Evolutionary conservation across 495 filamentous ascomycete genomes (phyloP), one percentile per base, ranked within the genome.

Genomic region (Amorphotheca resinae): DNA sequence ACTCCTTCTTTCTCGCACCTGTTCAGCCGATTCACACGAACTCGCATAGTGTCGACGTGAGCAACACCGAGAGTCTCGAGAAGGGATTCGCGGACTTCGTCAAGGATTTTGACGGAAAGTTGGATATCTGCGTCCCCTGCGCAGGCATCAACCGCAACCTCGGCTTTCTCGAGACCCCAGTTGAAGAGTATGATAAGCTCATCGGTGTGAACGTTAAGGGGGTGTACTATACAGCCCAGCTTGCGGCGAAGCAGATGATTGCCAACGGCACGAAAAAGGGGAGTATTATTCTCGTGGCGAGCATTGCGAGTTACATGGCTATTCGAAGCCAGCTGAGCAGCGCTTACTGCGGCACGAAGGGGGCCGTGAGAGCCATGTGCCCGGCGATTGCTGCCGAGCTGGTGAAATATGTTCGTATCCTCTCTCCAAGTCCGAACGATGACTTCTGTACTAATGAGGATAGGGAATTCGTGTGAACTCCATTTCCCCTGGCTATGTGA

Each of bases 361-460:
- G 55, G 0, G 56, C 56, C 0, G 56, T 59, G 17, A 44, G 40
- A 38, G 53, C 57, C 8, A 59, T 60, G 57, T 44, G 45, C n/a
- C 49, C 53, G 6, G 43, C 44, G 9, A 60, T 57, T 32, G 57
- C 48, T 91, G 93, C 60, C 78, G 85, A 20, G 84, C 86, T 2
- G 77, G 73, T 51, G 89, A 93, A 62, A 50, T 59, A 37, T 20
- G 87, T 84, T 17, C 85, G 82, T 4, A 91, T 4, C 73, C 73
- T 16, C 83, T 88, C 59, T 57, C 91, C 42, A 88, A 86, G 23
- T 91, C 88, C 58, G 75, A 78, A 16, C 66, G 91, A 32, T 78
- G 76, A 26, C 91, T 91, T n/a, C n/a, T n/a, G n/a, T n/a, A 44
- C 82, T 87, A 59, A 93, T 86, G 84, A 72, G 77, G 67, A 2